Evolutionary conservation across 345 rosid genomes (phyloP).

Genomic region (Lumnitzera littorea): DNA sequence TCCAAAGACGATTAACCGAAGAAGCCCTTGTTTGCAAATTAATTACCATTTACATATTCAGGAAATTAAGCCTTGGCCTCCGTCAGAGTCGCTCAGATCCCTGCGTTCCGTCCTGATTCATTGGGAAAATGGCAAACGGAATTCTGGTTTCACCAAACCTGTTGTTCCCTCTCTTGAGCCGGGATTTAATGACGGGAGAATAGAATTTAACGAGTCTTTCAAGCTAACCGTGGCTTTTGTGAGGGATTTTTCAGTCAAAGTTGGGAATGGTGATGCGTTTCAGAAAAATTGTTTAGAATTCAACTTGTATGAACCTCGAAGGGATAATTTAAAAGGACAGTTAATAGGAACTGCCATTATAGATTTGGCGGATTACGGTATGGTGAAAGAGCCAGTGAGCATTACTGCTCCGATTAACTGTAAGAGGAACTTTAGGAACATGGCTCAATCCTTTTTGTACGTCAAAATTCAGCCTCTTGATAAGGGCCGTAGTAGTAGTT

Average conservation of each 20-base stretch:
- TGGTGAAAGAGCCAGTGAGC: conserved; percentile 39
- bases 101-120: conserved; percentile 80
- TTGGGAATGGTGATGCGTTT: conserved; percentile 44
- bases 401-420: conserved; percentile 59
- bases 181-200: conserved; percentile 63
- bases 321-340: conserved; percentile 56
- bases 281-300: conserved; percentile 60
- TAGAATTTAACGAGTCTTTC: conserved; percentile 81
- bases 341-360: conserved; percentile 65
- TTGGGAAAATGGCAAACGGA: conserved; percentile 84
- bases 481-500: conserved; percentile 31
- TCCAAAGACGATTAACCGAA: conserved; percentile 43
- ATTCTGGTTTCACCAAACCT: conserved; percentile 56
- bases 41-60: conserved; percentile 63
- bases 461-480: conserved; percentile 45
- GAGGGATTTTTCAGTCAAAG: conserved; percentile 45
- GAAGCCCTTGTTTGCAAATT: conserved; percentile 38
- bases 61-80: conserved; percentile 94
- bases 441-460: conserved; percentile 58
- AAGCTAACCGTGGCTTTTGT: conserved; percentile 53
- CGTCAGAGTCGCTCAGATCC: conserved; percentile 72
- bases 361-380: conserved; percentile 70
- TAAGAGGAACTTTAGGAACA: conserved; percentile 66
- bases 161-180: conserved; percentile 66
- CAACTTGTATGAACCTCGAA: conserved; percentile 79